Evolutionary conservation across 2,329 filamentous ascomycete genomes (phyloP).

Genomic region (Trichoderma brevicompactum): DNA sequence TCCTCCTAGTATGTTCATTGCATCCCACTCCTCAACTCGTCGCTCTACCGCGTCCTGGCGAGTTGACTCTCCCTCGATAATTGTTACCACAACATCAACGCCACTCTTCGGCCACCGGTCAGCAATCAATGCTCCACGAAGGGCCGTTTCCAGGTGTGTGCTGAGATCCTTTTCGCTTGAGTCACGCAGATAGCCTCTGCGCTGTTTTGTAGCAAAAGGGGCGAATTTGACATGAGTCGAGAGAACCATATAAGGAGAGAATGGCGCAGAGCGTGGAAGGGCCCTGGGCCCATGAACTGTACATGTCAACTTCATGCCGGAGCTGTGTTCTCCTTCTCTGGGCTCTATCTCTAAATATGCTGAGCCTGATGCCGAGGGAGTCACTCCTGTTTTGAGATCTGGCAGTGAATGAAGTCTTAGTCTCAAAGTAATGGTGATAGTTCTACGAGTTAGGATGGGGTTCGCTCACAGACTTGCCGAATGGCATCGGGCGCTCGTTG

Average conservation of each 20-base stretch:
- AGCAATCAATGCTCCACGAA: slow-evolving; percentile 87
- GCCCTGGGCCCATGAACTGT: slow-evolving; percentile 93
- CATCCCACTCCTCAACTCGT: slow-evolving; percentile 73
- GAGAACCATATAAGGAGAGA: slow-evolving; percentile 89
- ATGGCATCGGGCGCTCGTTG: slow-evolving; percentile 70
- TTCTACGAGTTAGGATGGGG: neutral
- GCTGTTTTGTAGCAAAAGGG: slow-evolving; percentile 82
- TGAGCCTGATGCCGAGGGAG: slow-evolving; percentile 90
- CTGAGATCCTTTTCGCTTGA: slow-evolving; percentile 85
- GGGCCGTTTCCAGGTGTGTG: slow-evolving; percentile 86
- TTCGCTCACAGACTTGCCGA: slow-evolving; percentile 78
- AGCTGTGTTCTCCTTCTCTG: slow-evolving; percentile 52
- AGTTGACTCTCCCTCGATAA: slow-evolving; percentile 92
- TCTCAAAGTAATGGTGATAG: neutral
- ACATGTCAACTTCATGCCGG: slow-evolving; percentile 87
- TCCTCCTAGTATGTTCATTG: slow-evolving; percentile 88
- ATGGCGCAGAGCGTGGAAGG: slow-evolving; percentile 84
- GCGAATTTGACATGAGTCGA: slow-evolving; percentile 96
- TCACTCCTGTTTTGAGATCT: slow-evolving; percentile 91
- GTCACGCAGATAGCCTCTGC: slow-evolving; percentile 86
- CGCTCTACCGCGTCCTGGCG: slow-evolving; percentile 53
- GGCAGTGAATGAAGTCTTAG: slow-evolving; percentile 26
- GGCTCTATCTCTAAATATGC: slow-evolving; percentile 76
- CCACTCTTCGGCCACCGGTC: slow-evolving; percentile 98
- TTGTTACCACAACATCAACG: slow-evolving; percentile 90